A percentile compares a stretch with the other conserved stretches of the same genome.
phyloP scores from a whole-genome alignment of 73 alveolate genomes.

The Tetrahymena elliotti region DNA sequence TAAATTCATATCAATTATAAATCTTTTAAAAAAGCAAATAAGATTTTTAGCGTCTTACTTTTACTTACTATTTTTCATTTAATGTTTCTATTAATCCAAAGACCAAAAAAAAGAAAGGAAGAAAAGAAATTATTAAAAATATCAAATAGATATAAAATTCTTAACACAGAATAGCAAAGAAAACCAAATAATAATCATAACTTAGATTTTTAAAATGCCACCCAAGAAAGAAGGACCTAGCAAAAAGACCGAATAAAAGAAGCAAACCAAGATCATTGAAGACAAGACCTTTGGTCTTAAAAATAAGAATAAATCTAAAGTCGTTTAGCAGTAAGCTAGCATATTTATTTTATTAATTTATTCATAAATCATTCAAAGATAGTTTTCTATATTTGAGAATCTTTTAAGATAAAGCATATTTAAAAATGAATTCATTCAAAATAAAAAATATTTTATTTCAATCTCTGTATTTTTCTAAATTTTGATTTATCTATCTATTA shows the following conservation, averaged over 20 bases:
- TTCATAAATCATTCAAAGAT: background rate
- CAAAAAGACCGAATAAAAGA: conserved; percentile 81
- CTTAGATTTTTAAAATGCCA: background rate
- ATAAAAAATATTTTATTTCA: too few species aligned
- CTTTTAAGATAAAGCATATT: too few species aligned
- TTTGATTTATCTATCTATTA: background rate
- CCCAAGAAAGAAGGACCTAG: conserved; percentile 8
- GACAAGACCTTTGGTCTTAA: conserved; percentile 97
- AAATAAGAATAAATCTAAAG: conserved; percentile 90
- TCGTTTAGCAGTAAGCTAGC: conserved; percentile 73
- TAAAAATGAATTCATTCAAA: background rate
- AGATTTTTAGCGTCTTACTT: background rate
- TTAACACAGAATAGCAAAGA: background rate
- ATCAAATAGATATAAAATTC: background rate
- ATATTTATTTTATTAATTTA: background rate
- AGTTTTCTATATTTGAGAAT: background rate
- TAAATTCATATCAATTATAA: background rate
- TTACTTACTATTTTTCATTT: background rate
- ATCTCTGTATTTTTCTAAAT: too few species aligned
- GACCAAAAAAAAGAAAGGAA: background rate
- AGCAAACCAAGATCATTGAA: conserved; percentile 90
- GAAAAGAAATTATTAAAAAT: background rate
- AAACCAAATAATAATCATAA: background rate
- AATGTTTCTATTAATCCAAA: background rate
- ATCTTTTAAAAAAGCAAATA: background rate